Evolutionary conservation across 2,329 filamentous ascomycete genomes (phyloP).

Genomic region (Fusarium buharicum): DNA sequence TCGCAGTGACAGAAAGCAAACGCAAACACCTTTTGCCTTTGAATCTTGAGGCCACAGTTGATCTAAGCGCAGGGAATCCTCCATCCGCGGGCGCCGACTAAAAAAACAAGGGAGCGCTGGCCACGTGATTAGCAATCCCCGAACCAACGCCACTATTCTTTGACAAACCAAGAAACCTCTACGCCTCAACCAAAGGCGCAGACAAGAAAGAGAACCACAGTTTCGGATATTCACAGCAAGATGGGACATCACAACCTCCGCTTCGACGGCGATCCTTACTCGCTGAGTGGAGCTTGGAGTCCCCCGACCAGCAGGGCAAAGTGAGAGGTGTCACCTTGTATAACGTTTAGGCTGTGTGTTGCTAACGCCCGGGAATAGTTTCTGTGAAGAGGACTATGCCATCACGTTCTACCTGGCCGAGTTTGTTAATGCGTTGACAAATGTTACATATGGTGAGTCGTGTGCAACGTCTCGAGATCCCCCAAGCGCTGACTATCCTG

Average conservation of each 20-base stretch:
- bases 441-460: slow-evolving; percentile 56
- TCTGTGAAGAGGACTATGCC: slow-evolving; percentile 61
- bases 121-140: slow-evolving; percentile 32
- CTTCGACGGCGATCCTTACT: slow-evolving; percentile 50
- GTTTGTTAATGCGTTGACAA: slow-evolving; percentile 58
- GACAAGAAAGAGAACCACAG: background rate
- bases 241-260: slow-evolving; percentile 51
- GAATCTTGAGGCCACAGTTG: background rate
- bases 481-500: slow-evolving; percentile 7
- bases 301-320: slow-evolving; percentile 55
- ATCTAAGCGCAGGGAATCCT: background rate
- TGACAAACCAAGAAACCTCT: slow-evolving; percentile 3
- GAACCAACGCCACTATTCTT: slow-evolving; percentile 21
- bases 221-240: background rate
- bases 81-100: background rate
- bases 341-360: background rate
- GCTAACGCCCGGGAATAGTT: slow-evolving; percentile 43
- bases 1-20: background rate
- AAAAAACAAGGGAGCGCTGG: background rate
- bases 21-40: background rate
- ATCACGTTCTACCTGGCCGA: slow-evolving; percentile 56
- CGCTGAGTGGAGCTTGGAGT: slow-evolving; percentile 52
- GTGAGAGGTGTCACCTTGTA: slow-evolving; percentile 41
- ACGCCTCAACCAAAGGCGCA: background rate
- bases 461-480: slow-evolving; percentile 16